These are phyloP conservation scores for Pholiota microspora DNA, from an alignment of 768 basidiomycete genomes.

Conservation along the genomic window DNA sequence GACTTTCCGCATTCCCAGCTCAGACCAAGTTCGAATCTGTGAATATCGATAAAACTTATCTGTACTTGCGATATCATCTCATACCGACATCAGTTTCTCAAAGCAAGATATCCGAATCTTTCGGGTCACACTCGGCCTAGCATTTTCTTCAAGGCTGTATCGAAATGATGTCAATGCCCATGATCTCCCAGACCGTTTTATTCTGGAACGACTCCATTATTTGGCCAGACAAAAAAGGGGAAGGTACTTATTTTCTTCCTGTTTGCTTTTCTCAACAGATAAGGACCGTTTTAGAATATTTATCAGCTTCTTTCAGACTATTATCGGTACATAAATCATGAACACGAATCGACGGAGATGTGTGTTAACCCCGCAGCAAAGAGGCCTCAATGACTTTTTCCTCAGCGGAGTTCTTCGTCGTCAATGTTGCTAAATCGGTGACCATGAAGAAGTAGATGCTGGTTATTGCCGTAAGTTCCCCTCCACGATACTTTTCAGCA, in stretches of 20 bases:
- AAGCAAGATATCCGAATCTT: not conserved
- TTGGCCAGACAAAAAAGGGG: not conserved
- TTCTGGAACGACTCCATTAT: not conserved
- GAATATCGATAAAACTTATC: not conserved
- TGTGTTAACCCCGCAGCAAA: not conserved
- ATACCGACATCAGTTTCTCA: not conserved
- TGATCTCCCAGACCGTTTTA: not conserved
- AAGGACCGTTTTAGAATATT: not conserved
- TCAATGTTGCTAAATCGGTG: not conserved
- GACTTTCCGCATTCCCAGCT: slow-evolving; percentile 1
- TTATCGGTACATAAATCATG: not conserved
- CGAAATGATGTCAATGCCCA: not conserved
- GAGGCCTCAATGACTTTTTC: not conserved
- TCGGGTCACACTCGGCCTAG: not conserved
- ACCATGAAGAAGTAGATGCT: not conserved
- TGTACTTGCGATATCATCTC: not conserved
- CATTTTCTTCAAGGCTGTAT: not conserved
- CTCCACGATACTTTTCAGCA: not conserved
- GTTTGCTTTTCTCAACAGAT: not conserved
- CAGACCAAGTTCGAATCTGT: slow-evolving; percentile 1
- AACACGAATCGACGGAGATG: not conserved
- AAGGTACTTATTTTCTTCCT: not conserved
- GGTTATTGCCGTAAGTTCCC: not conserved
- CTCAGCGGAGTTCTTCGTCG: not conserved
- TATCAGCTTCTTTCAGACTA: not conserved